Percentiles rank a stretch among this genome's conserved stretches.
phyloP scores from a whole-genome alignment of 2,329 filamentous ascomycete genomes.

The Ophiostoma ulmi region DNA sequence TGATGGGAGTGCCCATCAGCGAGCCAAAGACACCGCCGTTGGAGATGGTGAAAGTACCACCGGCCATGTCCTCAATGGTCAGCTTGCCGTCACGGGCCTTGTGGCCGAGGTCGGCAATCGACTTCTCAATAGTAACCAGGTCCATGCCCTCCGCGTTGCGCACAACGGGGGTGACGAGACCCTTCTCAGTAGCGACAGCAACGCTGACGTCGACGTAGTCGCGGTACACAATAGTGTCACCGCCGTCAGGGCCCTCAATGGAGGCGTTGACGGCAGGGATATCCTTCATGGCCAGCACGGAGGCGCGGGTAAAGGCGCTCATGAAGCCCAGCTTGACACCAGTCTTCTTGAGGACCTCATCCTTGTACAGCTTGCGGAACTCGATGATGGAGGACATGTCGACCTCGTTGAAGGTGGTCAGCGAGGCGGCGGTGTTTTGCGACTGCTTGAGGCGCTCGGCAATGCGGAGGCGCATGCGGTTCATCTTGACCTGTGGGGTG shows the following conservation, averaged over 20 bases:
- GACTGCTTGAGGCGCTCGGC: constrained; percentile 98
- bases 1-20: constrained; percentile 95
- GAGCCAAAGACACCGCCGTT: constrained; percentile 97
- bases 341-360: constrained; percentile 90
- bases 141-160: constrained; percentile 88
- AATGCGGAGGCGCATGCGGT: constrained; percentile 96
- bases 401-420: constrained; percentile 98
- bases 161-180: constrained; percentile 91
- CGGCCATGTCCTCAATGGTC: constrained; percentile 98
- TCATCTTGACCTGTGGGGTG: constrained; percentile 86
- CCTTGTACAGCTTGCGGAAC: constrained; percentile 95
- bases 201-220: constrained; percentile 98
- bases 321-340: constrained; percentile 99
- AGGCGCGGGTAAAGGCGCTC: constrained; percentile 91
- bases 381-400: constrained; percentile 98
- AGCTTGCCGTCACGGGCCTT: constrained; percentile 97
- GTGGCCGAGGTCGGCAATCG: constrained; percentile 90
- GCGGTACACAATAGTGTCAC: constrained; percentile 95
- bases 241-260: constrained; percentile 90
- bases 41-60: constrained; percentile 96
- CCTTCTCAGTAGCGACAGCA: constrained; percentile 95
- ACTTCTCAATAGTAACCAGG: constrained; percentile 81
- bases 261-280: constrained; percentile 93
- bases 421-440: constrained; percentile 93
- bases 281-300: constrained; percentile 86